Evolutionary conservation across 2,329 filamentous ascomycete species (phyloP), one percentile per base, ranked within the genome.

Genomic region (Aulographum hederae): DNA sequence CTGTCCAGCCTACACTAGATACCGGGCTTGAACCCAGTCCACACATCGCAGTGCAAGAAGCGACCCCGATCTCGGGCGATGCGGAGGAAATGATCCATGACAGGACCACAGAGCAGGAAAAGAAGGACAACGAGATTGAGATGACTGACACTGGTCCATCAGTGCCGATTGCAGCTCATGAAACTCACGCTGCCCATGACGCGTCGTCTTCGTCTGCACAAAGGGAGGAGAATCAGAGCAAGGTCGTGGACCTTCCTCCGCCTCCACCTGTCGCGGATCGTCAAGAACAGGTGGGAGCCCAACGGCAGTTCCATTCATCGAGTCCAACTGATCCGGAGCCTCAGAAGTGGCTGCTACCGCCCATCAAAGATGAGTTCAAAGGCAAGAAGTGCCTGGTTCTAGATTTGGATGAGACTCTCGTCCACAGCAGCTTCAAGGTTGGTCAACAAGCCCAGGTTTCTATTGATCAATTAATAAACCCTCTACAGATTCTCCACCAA

Each of bases 401-500:
- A 28, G 89, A 98, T 59, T 61, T 98, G 38, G 89, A 98, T 43
- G 89, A 98, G 55, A 98, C 89, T 2, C 60, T 98, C 32, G 89
- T 98, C 16, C 89, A 98, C 60, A 95, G 89, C 54, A 95, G 89
- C 43, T 98, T 98, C 60, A 98, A 98, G 70, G 86, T 91, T 56
- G 43, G 61, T 33, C 14, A 8, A 8, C 21, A n/a, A n/a, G n/a
- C n/a, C n/a, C n/a, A n/a, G n/a, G n/a, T n/a, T n/a, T n/a, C n/a
- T n/a, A 25, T 25, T 17, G 19, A 17, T 31, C 6, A 30, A n/a
- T n/a, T n/a, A n/a, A n/a, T n/a, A n/a, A n/a, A n/a, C n/a, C 15
- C 32, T n/a, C 39, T 31, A 8, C 47, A 95, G 85, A 89, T 95
- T 43, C 67, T 98, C 28, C 85, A 95, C 48, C 86, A 95, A 63